Evolutionary conservation across 2,329 filamentous ascomycete genomes (phyloP), one percentile per base, ranked within the genome.

Genomic region (Tolypocladium nubicola): DNA sequence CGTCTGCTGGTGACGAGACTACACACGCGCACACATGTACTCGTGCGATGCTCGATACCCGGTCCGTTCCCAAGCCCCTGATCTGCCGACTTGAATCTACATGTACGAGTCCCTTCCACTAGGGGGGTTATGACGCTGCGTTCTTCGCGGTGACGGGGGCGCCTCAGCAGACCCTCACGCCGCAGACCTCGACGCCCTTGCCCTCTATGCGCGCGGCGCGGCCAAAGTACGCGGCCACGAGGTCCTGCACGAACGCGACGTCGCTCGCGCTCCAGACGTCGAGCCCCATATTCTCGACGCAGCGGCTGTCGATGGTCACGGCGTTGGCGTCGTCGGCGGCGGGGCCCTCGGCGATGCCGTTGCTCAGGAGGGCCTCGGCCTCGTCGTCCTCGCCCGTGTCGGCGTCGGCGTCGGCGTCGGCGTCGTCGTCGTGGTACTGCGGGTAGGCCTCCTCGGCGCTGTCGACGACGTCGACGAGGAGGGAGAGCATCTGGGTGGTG

Each of bases 221-320:
- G 37, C 76, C 82, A 71, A 90, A 91, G 72, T 89, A 93, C 61
- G 81, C 72, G 60, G 71, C 76, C 50, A 82, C 74, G 54, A 88
- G 74, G 56, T 85, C 84, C 60, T 75, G 75, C 19, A 90, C 79
- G 66, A 92, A 93, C 3, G 75, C 75, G n/a, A 81, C 82, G 67
- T 93, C 89, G 19, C 76, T 76, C 38, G 79, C 76, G 67, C 87
- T 91, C 88, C 89, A 94, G 1, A 85, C 78, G 64, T 94, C 89
- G 23, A 94, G 77, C 0, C 89, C 89, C 84, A 93, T 87, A 52
- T 79, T 76, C 58, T 83, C 79, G 54, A 93, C 69, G 56, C 88
- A 83, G 33, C 85, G 84, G 61, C 81, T 83, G 60, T 80, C 80
- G 26, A 93, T 74, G 14, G 78, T 75, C 53, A 89, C 71, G 53